Conservation (phyloP, 257 asterid genomes). For the Rehmannia glutinosa region DNA sequence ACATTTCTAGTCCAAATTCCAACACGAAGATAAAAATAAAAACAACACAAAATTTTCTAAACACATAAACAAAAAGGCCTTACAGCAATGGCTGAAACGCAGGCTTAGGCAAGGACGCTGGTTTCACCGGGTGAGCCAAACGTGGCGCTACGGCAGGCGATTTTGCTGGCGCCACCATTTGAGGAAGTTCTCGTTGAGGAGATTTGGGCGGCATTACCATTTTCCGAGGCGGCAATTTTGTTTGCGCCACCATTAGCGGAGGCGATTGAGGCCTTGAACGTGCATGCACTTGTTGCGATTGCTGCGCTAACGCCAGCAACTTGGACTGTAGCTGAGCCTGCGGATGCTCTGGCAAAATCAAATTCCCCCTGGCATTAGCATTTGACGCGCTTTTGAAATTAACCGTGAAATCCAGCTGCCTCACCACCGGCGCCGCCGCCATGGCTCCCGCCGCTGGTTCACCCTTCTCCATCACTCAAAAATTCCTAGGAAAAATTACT, state of each 20-base stretch:
- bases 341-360: slow-evolving; percentile 44
- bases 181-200: slow-evolving; percentile 28
- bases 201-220: slow-evolving; percentile 35
- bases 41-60: not conserved
- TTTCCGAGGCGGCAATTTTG: slow-evolving; percentile 30
- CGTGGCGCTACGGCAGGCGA: slow-evolving; percentile 25
- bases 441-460: slow-evolving; percentile 22
- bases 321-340: slow-evolving; percentile 46
- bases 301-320: slow-evolving; percentile 38
- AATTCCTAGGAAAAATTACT: not conserved
- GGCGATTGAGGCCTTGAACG: slow-evolving; percentile 26
- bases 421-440: slow-evolving; percentile 39
- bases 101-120: slow-evolving; percentile 22
- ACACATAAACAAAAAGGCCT: not conserved
- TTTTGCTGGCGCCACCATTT: slow-evolving; percentile 15
- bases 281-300: slow-evolving; percentile 27
- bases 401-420: slow-evolving; percentile 63
- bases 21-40: not conserved
- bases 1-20: not conserved
- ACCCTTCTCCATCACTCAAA: slow-evolving; percentile 41
- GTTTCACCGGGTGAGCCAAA: slow-evolving; percentile 24
- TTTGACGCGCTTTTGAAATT: slow-evolving; percentile 18
- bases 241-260: slow-evolving; percentile 25
- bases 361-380: slow-evolving; percentile 22
- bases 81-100: slow-evolving; percentile 32